phyloP scores from a whole-genome alignment of 1,284 basidiomycete genomes.

The Coniferiporia weirii region DNA sequence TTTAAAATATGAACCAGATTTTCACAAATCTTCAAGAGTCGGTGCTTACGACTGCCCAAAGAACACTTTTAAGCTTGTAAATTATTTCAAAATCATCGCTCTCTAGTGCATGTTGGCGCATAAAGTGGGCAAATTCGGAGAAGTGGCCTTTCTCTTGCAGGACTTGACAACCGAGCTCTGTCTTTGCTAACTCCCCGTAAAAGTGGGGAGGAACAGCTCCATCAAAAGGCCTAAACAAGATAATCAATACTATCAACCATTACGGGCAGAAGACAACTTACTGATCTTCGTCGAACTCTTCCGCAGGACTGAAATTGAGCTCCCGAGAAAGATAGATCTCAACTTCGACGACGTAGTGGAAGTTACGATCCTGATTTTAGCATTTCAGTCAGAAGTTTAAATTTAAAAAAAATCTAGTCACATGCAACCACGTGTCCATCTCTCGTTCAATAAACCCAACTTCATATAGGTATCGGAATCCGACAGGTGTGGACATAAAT shows the following conservation, averaged over 20 bases:
- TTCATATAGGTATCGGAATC: constrained; percentile 88
- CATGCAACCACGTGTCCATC: constrained; percentile 94
- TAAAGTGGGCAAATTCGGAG: constrained; percentile 84
- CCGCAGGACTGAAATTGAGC: constrained; percentile 53
- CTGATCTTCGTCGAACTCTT: constrained; percentile 61
- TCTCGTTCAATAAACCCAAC: constrained; percentile 91
- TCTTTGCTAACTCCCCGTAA: constrained; percentile 97
- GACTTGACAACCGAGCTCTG: constrained; percentile 88
- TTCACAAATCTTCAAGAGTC: background rate
- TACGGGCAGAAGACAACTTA: constrained; percentile 27
- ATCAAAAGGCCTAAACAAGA: constrained; percentile 60
- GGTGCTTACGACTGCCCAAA: constrained; percentile 88
- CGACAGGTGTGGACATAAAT: constrained; percentile 92
- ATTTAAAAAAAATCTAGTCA: constrained; percentile 35
- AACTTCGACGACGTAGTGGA: constrained; percentile 81
- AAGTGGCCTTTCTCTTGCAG: constrained; percentile 90
- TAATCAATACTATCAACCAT: background rate
- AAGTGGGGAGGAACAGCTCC: constrained; percentile 92
- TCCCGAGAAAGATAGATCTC: constrained; percentile 81
- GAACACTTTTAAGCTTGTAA: constrained; percentile 86
- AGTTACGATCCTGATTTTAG: constrained; percentile 68
- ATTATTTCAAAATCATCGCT: constrained; percentile 80
- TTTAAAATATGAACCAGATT: background rate
- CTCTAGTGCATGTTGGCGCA: constrained; percentile 84
- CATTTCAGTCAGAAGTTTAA: constrained; percentile 6